A percentile compares a stretch with the other conserved stretches of the same genome.
phyloP scores from a whole-genome alignment of 2,329 filamentous ascomycete species.

The Colletotrichum sp. region DNA sequence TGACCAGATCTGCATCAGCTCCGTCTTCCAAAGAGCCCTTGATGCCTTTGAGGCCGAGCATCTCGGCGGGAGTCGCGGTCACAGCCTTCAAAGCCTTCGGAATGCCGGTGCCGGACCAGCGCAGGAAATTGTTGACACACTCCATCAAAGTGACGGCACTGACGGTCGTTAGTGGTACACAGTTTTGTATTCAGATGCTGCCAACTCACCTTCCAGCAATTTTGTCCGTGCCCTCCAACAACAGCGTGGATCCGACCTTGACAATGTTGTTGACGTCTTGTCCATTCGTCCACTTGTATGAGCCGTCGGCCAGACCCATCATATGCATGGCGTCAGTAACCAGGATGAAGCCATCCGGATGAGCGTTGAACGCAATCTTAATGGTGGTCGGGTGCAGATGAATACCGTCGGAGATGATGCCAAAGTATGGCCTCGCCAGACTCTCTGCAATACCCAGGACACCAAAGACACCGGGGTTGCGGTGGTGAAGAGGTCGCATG shows the following conservation, averaged over 20 bases:
- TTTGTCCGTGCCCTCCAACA: slow-evolving; percentile 78
- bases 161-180: neutral
- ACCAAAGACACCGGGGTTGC: slow-evolving; percentile 90
- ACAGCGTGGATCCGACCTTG: slow-evolving; percentile 75
- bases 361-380: slow-evolving; percentile 87
- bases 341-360: slow-evolving; percentile 84
- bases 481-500: slow-evolving; percentile 89
- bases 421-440: slow-evolving; percentile 75
- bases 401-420: slow-evolving; percentile 89
- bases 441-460: slow-evolving; percentile 73
- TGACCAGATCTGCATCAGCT: slow-evolving; percentile 72
- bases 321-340: slow-evolving; percentile 94
- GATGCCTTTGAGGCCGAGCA: slow-evolving; percentile 70
- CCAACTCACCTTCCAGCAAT: slow-evolving; percentile 74
- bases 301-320: slow-evolving; percentile 81
- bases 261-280: slow-evolving; percentile 62
- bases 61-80: slow-evolving; percentile 77
- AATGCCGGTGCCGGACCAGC: slow-evolving; percentile 73
- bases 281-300: slow-evolving; percentile 85
- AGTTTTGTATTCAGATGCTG: neutral
- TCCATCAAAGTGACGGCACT: slow-evolving; percentile 78
- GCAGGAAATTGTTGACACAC: slow-evolving; percentile 82
- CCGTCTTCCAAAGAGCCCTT: slow-evolving; percentile 72
- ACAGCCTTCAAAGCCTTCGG: slow-evolving; percentile 75
- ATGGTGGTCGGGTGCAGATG: slow-evolving; percentile 88